These are phyloP conservation scores for Salvia rosmarinus DNA, from an alignment of 257 asterid genomes.

Conservation along the genomic window DNA sequence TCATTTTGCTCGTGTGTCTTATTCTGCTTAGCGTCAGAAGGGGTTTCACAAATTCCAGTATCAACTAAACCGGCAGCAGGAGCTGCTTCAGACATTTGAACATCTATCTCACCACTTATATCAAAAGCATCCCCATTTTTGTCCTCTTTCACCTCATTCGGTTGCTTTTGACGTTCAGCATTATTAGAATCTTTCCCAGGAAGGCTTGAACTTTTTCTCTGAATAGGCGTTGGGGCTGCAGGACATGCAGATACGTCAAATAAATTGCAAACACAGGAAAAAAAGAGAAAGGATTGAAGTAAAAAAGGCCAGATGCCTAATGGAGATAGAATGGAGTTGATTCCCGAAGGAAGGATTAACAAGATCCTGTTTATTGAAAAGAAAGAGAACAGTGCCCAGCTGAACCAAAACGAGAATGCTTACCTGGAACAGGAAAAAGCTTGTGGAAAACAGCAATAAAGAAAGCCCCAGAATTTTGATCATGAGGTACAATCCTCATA, in stretches of 20 bases:
- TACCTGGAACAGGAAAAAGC: conserved; percentile 69
- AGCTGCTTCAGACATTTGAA: conserved; percentile 46
- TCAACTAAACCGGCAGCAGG: conserved; percentile 42
- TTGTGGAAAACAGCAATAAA: conserved; percentile 91
- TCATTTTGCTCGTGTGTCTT: conserved; percentile 41
- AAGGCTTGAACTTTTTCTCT: conserved; percentile 49
- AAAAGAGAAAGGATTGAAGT: neutral
- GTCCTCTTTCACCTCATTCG: conserved; percentile 50
- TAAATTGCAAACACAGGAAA: conserved; percentile 10
- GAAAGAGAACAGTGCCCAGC: neutral
- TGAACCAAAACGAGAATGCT: conserved; percentile 21
- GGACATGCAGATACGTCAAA: conserved; percentile 15
- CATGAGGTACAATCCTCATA: conserved; percentile 98
- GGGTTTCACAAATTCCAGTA: conserved; percentile 46
- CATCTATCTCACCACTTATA: conserved; percentile 36
- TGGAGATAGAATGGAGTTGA: neutral
- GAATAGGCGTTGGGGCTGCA: conserved; percentile 46
- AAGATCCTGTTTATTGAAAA: neutral
- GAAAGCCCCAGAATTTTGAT: conserved; percentile 97
- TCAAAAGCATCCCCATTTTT: conserved; percentile 39
- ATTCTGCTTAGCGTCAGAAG: conserved; percentile 44
- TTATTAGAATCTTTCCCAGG: conserved; percentile 39
- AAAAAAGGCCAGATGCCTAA: neutral
- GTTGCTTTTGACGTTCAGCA: conserved; percentile 41
- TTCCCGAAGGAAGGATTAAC: neutral